Percentiles rank a stretch among this genome's conserved stretches.
Evolutionary conservation across 2,329 filamentous ascomycete species (phyloP).

Genomic region (Aspergillus awamori): DNA sequence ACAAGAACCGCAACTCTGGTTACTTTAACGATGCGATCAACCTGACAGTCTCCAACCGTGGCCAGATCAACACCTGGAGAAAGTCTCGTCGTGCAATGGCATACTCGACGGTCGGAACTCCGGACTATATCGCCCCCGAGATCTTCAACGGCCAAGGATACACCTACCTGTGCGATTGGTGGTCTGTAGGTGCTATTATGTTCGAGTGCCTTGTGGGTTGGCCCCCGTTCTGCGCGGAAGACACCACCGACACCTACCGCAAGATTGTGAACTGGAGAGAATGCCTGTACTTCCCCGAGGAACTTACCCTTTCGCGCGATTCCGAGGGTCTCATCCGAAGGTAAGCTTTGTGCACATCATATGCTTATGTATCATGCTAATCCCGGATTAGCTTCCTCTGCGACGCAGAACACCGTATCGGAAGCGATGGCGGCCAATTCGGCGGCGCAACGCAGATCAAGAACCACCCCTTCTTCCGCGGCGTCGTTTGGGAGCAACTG

Average conservation of each 20-base stretch:
- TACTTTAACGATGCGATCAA: constrained; percentile 94
- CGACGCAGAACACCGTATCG: constrained; percentile 89
- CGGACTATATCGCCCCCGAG: constrained; percentile 97
- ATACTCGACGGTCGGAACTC: constrained; percentile 96
- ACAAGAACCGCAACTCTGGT: constrained; percentile 85
- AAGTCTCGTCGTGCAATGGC: constrained; percentile 94
- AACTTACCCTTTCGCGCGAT: constrained; percentile 83
- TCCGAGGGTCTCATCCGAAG: constrained; percentile 91
- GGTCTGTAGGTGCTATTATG: constrained; percentile 98
- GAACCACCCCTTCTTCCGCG: constrained; percentile 91
- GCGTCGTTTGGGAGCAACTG: constrained; percentile 91
- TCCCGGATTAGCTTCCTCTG: constrained; percentile 73
- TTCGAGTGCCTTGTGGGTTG: constrained; percentile 98
- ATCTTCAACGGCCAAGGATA: constrained; percentile 98
- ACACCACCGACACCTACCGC: constrained; percentile 95
- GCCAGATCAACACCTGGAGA: constrained; percentile 98
- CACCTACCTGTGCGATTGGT: constrained; percentile 97
- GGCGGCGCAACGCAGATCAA: constrained; percentile 91
- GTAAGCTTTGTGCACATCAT: constrained; percentile 54
- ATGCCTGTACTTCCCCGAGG: constrained; percentile 93
- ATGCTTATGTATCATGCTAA: constrained; percentile 26
- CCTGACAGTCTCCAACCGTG: constrained; percentile 93
- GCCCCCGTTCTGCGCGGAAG: constrained; percentile 98
- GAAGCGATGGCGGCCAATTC: constrained; percentile 60
- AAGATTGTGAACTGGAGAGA: constrained; percentile 99